Base-by-base conservation (phyloP, 2,329 filamentous ascomycete genomes). In the Aspergillus calidoustus region DNA sequence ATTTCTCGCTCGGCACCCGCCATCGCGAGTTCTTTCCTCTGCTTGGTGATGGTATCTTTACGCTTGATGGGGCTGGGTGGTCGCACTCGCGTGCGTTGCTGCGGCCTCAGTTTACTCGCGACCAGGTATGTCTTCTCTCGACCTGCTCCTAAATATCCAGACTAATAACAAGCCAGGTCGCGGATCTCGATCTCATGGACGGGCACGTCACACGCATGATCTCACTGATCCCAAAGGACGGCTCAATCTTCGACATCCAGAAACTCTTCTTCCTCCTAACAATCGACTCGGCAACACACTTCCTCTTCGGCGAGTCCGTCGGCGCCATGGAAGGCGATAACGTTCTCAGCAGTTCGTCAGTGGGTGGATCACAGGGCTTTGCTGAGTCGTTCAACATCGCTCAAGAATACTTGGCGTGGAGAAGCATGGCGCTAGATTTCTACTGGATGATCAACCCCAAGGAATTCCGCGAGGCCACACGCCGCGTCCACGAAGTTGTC, bases 271-370 rank as follows among this genome's bases (percentile, higher is more conserved):
- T 92, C 79, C 84, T 91, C 31, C 89, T 89, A 71, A 93, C 92
- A 0, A 83, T 97, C 17, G 93, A 97, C 76, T 89, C 91, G 4
- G 88, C 91, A 2, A 97, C 93, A 0, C 91, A 96, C 68, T 97
- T 97, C 74, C 80, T 97, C 28, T 85, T 97, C 1, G 93, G 93
- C 3, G 83, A 88, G 63, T 90, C 91, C 61, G 89, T 94, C 15
- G 86, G 84, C 49, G 87, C 83, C 64, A 75, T 80, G 69, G 64
- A 78, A 8, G 70, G 74, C 19, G 86, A 86, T 0, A 59, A 86
- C 83, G 3, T 83, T 81, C 54, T 86, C 86, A 55, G 63, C 3
- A 73, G 70, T 25, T 75, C 75, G 7, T 69, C 73, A 23, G 69
- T 72, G 2, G 70, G 74, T 4, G 71, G 66, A 31, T 73, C 73